Evolutionary conservation across 164 flowering plant genomes (phyloP), one percentile per base, ranked within the genome.

Genomic region (Magnolia changhungtana): DNA sequence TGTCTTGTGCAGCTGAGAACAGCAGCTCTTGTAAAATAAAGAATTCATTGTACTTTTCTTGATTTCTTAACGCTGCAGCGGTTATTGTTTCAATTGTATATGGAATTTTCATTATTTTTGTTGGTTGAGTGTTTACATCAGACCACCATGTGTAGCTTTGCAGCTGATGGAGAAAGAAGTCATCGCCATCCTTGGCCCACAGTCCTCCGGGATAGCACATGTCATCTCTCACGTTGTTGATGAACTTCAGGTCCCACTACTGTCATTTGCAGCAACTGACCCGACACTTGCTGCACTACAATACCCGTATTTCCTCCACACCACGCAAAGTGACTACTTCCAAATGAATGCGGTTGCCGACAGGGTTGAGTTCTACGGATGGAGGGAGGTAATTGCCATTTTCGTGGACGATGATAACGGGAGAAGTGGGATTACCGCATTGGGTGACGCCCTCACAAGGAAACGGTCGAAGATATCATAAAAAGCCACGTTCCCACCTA

Each of bases 341-440:
- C 98, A 93, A 78, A 95, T 95, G 99, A 31, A 85, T 52, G 99
- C 95, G 13, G 73, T 95, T 67, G 90, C 98, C 71, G 96, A 88
- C 75, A 27, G 93, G 68, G 84, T 95, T 19, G 89, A 85, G 1
- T 78, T 76, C 76, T 84, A 76, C 78, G 88, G 84, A 19, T 95
- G 98, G 98, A 92, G 80, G 78, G 94, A 95, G 81, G 93, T 93
- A 1, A 86, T 95, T 76, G 92, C 96, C 23, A 88, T 95, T 55
- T 93, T 78, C 76, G 92, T 91, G 20, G 99, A 95, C 80, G 90
- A 93, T 85, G 99, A 93, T 79, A 87, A 87, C 76, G 98, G 98
- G 16, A 85, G 98, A 82, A 86, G 75, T 78, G 98, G 96, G 50
- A 85, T 95, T 63, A 85, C 96, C 24, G 87, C 79, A 9, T 76